Evolutionary conservation across 805 yeast genomes (phyloP).

Genomic region (Ogataea naganishii): DNA sequence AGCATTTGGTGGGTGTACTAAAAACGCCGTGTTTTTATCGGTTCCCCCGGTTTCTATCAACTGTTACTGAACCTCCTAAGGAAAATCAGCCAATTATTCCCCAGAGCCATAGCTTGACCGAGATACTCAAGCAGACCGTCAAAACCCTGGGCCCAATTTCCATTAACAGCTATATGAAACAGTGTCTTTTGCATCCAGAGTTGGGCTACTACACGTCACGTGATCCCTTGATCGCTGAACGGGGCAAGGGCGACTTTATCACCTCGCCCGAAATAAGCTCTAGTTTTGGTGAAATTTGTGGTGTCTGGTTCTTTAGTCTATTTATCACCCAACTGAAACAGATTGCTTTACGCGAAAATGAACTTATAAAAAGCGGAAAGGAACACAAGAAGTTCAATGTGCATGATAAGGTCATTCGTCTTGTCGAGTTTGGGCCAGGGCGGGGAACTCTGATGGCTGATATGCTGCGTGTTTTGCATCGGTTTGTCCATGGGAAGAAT

Average conservation of each 20-base stretch:
- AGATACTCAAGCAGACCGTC: slow-evolving; percentile 37
- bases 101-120: slow-evolving; percentile 9
- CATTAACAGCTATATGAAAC: slow-evolving; percentile 67
- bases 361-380: neutral
- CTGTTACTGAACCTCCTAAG: too few relatives aligned
- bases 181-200: slow-evolving; percentile 70
- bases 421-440: slow-evolving; percentile 83
- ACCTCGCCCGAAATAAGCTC: slow-evolving; percentile 86
- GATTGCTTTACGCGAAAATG: slow-evolving; percentile 8
- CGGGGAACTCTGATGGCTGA: slow-evolving; percentile 73
- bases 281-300: slow-evolving; percentile 80
- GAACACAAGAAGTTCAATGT: slow-evolving; percentile 11
- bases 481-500: slow-evolving; percentile 23
- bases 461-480: slow-evolving; percentile 38
- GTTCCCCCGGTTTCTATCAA: too few relatives aligned
- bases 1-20: too few relatives aligned
- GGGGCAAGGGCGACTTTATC: slow-evolving; percentile 69
- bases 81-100: too few relatives aligned
- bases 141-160: slow-evolving; percentile 72
- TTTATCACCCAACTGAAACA: slow-evolving; percentile 56
- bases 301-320: slow-evolving; percentile 54
- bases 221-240: slow-evolving; percentile 51
- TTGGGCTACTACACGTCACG: slow-evolving; percentile 73
- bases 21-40: too few relatives aligned
- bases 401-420: slow-evolving; percentile 28